These are phyloP conservation scores for Agaricus blazei DNA, from an alignment of 768 basidiomycete genomes.

Conservation along the genomic window DNA sequence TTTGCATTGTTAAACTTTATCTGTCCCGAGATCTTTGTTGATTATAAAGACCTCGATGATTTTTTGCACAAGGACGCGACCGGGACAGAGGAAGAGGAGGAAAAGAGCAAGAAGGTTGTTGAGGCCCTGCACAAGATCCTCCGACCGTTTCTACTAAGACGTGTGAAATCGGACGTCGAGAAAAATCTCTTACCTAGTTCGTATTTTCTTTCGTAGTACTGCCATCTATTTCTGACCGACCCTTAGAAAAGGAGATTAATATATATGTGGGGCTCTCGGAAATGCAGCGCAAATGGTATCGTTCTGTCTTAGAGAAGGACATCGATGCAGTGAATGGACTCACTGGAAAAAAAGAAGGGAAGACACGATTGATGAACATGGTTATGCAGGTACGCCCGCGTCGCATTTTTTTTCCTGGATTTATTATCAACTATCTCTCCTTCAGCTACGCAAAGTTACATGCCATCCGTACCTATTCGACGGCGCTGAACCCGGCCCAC, in stretches of 20 bases:
- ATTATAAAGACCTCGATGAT: constrained; percentile 85
- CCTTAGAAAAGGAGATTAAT: constrained; percentile 92
- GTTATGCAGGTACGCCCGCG: constrained; percentile 80
- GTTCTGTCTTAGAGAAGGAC: constrained; percentile 92
- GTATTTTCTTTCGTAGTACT: neutral
- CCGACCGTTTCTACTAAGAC: constrained; percentile 86
- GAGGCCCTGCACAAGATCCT: constrained; percentile 97
- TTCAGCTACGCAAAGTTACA: constrained; percentile 77
- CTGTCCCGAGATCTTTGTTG: constrained; percentile 92
- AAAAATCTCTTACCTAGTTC: constrained; percentile 89
- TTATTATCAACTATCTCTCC: neutral
- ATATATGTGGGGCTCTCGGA: constrained; percentile 96
- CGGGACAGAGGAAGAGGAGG: constrained; percentile 64
- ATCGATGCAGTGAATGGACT: constrained; percentile 98
- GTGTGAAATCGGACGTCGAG: constrained; percentile 96
- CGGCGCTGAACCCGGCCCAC: constrained; percentile 97
- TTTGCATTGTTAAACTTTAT: constrained; percentile 94
- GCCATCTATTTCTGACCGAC: neutral
- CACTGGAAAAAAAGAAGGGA: constrained; percentile 97
- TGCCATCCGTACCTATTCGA: constrained; percentile 93
- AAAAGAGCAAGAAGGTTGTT: constrained; percentile 88
- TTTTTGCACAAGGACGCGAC: constrained; percentile 89
- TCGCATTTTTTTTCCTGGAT: neutral
- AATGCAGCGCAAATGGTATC: constrained; percentile 99
- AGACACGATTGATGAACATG: constrained; percentile 96